Evolutionary conservation across 2,329 filamentous ascomycete species (phyloP), one percentile per base, ranked within the genome.

Genomic region (Stylonectria norvegica): DNA sequence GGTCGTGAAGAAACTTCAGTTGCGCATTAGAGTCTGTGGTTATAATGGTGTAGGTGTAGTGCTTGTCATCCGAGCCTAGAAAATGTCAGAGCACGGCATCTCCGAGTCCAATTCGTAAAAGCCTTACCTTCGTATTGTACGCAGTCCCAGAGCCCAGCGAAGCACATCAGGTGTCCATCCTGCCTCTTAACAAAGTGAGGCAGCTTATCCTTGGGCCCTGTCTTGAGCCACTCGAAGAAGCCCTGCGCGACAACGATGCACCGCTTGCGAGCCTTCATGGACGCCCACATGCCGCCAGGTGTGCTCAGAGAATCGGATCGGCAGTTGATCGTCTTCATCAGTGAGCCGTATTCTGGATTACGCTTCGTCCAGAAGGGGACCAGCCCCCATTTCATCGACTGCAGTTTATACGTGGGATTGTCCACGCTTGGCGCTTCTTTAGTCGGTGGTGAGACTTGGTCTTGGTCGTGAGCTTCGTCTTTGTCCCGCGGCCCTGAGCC

Each of bases 171-270:
- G 53, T 81, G 77, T 0, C 86, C 86, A 60, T 97, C 91, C 52
- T 81, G 86, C 19, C 89, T 75, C 65, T 83, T 90, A 16, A 89
- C 78, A 56, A 82, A 96, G 63, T 97, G 82, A 9, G 93, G 91
- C 2, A 91, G 69, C 66, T 88, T 94, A 38, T 93, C 85, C 52
- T 86, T 90, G 5, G 56, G 73, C 38, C 56, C 83, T 55, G 83
- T 87, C 64, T 91, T 91, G 44, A 94, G 70, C 93, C 93, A 97
- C 65, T 98, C 93, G 58, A 89, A 98, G 65, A 97, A 98, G 2
- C 93, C 93, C 64, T 96, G 85, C 8, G 87, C 89, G 5, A 95
- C 61, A 8, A 97, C 81, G 16, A 97, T 73, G 61, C 93, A 97
- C 20, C 93, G 76, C 67, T 96, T 95, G 52, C 77, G 79, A 46